A percentile compares a stretch with the other conserved stretches of the same genome.
Conservation (phyloP, 148 eudicot species). For the Rhododendron vialii region DNA sequence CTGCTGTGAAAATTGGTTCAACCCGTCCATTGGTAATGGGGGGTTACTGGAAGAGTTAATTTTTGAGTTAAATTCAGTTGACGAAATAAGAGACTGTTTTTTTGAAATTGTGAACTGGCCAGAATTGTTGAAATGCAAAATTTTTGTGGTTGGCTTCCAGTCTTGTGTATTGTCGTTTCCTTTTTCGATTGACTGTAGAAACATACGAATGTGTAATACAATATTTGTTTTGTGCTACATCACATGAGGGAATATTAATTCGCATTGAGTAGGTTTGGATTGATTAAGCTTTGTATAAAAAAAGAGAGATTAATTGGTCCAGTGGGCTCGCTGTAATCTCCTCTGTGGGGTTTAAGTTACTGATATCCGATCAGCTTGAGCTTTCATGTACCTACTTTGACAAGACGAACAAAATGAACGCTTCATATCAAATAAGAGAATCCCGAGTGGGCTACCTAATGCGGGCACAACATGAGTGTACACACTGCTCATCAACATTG, state of each 20-base stretch:
- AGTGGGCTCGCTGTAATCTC: background rate
- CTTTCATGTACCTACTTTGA: no score
- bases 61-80: background rate
- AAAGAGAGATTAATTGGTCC: background rate
- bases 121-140: conserved; percentile 12
- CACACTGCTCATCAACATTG: no score
- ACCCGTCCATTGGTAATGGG: background rate
- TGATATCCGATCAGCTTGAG: no score
- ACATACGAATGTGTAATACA: background rate
- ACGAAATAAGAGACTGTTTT: background rate
- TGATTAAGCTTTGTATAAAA: background rate
- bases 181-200: background rate
- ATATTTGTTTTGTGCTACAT: background rate
- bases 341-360: no score
- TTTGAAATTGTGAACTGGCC: conserved; percentile 10
- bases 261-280: background rate
- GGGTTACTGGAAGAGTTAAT: background rate
- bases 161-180: background rate
- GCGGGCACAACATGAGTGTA: no score
- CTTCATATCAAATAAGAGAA: no score
- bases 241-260: background rate
- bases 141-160: conserved; percentile 9
- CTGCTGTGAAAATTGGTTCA: background rate
- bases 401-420: no score
- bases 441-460: no score